Base-by-base conservation (phyloP, 225 moss, liverwort and hornwort species). In the Polytrichum commune region DNA sequence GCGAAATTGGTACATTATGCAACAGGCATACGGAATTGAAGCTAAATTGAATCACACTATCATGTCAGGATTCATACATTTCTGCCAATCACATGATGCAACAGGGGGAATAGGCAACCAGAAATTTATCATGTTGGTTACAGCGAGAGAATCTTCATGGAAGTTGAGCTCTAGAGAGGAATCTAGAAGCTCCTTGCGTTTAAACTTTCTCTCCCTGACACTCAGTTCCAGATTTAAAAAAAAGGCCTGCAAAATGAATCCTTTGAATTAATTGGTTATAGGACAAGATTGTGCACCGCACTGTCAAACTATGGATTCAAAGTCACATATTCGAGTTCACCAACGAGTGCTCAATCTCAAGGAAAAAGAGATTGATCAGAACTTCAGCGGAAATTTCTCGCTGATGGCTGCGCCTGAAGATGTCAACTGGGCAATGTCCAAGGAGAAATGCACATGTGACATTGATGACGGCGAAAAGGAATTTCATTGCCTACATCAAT, bases 361-460 rank as follows among this genome's bases (percentile, higher is more conserved):
- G 53, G 66, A 67, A 67, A 67, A 53, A 25, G 66, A 53, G 27
- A 67, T 67, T 46, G 66, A 67, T 23, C 38, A n/a, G 10, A 53
- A 46, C 4, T 25, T 67, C n/a, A 46, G 10, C 7, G 66, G 66
- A 53, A 35, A 67, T 53, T 26, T 35, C 18, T 35, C 35, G 9
- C 66, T 67, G 3, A 67, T 67, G 10, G 66, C 7, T 35, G 66
- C 66, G 18, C 66, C 66, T 25, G 66, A 67, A 35, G 66, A 46
- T 67, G 66, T 67, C 2, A 67, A 67, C 24, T 27, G 66, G n/a
- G 66, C 66, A 13, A 53, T 67, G 66, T 67, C 66, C 35, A 67
- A 67, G 46, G 53, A 35, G 53, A 35, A 46, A 22, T 67, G 66
- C 66, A 53, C 38, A 22, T 67, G 66, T 46, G 53, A 18, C 18